phyloP scores from a whole-genome alignment of 2,329 filamentous ascomycete species.

The Aspergillus fijiensis region DNA sequence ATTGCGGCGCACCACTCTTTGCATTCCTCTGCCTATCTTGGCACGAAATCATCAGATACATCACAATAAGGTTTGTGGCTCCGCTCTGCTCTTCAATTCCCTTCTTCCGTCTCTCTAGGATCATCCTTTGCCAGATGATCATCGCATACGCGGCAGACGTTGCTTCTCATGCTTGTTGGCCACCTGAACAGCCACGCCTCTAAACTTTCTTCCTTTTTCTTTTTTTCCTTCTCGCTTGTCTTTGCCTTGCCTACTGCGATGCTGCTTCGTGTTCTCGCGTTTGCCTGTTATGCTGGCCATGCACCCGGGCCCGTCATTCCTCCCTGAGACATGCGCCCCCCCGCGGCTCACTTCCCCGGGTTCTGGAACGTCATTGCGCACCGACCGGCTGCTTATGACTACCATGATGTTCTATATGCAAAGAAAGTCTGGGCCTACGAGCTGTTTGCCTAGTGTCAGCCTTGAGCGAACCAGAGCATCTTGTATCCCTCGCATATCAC shows the following conservation, averaged over 20 bases:
- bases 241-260: slow-evolving; percentile 1
- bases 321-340: slow-evolving; percentile 3
- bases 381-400: slow-evolving; percentile 1
- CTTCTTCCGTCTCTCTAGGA: slow-evolving; percentile 3
- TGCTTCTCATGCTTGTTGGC: not conserved
- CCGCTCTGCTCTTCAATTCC: slow-evolving; percentile 1
- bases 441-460: not conserved
- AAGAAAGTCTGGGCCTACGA: not conserved
- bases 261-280: slow-evolving; percentile 5
- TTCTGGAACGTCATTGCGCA: slow-evolving; percentile 7
- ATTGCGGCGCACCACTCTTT: slow-evolving; percentile 1
- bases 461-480: slow-evolving; percentile 3
- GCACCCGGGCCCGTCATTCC: slow-evolving; percentile 1
- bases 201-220: slow-evolving; percentile 2
- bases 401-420: slow-evolving; percentile 1
- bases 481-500: slow-evolving; percentile 12
- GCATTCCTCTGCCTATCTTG: not conserved
- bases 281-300: not conserved
- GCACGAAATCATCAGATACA: not conserved
- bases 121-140: slow-evolving; percentile 6
- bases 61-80: slow-evolving; percentile 12
- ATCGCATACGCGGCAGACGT: slow-evolving; percentile 11
- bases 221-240: not conserved
- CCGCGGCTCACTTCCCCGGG: not conserved
- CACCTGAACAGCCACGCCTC: slow-evolving; percentile 10